Evolutionary conservation across 1,284 basidiomycete genomes (phyloP).

Genomic region (Mrakiaceae sp.): DNA sequence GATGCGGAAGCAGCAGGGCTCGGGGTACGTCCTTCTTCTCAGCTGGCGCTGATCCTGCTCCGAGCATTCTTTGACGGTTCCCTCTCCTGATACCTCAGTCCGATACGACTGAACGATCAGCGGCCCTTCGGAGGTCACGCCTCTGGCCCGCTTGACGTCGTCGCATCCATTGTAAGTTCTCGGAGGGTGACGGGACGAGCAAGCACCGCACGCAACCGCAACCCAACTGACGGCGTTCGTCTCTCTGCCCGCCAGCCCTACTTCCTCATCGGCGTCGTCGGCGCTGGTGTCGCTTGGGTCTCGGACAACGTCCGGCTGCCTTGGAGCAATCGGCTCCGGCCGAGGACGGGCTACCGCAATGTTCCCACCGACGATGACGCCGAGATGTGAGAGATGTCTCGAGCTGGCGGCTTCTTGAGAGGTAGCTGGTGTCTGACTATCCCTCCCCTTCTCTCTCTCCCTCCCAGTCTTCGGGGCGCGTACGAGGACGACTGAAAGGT

Average conservation of each 20-base stretch:
- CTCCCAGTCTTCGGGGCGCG: constrained; percentile 4
- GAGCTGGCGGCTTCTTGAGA: background rate
- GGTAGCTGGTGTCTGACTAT: background rate
- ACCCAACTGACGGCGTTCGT: background rate
- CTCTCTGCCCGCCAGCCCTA: constrained; percentile 44
- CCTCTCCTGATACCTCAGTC: constrained; percentile 36
- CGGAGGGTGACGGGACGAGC: too few relatives aligned
- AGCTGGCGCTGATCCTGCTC: background rate
- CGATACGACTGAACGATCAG: constrained; percentile 59
- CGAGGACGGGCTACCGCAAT: constrained; percentile 61
- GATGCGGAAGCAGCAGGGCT: constrained; percentile 52
- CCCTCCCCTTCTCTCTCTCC: background rate
- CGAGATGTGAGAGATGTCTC: constrained; percentile 40
- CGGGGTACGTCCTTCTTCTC: constrained; percentile 47
- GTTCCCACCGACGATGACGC: constrained; percentile 81
- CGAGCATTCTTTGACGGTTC: background rate
- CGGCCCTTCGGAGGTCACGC: constrained; percentile 40
- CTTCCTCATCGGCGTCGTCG: constrained; percentile 65
- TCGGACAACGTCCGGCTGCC: constrained; percentile 43
- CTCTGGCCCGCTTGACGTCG: constrained; percentile 49
- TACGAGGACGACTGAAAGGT: constrained; percentile 18
- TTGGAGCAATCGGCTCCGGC: constrained; percentile 33
- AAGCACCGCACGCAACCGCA: background rate
- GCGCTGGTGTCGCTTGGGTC: constrained; percentile 48
- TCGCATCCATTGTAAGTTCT: constrained; percentile 50